Percentiles rank a stretch among this genome's conserved stretches.
Conservation (phyloP, 345 rosid genomes). For the Gossypium australe region DNA sequence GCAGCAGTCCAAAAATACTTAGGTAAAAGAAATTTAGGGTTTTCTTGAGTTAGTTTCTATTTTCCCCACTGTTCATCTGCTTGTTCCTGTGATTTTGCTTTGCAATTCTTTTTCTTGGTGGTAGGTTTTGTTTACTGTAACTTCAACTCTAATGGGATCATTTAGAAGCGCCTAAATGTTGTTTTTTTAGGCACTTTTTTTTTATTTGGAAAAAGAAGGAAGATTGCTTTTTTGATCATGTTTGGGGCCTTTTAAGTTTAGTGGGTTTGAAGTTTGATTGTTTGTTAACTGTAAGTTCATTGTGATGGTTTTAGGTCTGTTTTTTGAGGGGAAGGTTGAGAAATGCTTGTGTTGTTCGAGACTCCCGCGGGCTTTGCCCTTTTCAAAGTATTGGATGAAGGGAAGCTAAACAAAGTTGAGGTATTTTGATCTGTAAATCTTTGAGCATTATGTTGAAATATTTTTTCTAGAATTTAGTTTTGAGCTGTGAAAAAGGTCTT, state of each 20-base stretch:
- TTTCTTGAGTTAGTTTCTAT: not conserved
- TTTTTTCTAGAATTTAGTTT: not conserved
- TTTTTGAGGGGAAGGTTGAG: conserved; percentile 3
- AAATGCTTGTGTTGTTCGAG: conserved; percentile 62
- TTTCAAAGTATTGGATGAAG: conserved; percentile 72
- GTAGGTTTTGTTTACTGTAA: not conserved
- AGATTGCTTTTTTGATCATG: conserved; percentile 31
- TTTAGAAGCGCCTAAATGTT: not conserved
- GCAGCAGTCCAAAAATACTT: not conserved
- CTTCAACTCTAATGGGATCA: not conserved
- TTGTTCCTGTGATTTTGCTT: not conserved
- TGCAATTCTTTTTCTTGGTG: not conserved
- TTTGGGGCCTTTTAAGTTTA: not conserved
- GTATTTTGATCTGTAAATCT: conserved; percentile 21
- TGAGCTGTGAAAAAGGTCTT: not conserved
- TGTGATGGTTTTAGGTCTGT: conserved; percentile 15
- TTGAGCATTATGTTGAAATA: not conserved
- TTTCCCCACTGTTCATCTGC: not conserved
- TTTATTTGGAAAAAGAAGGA: not conserved
- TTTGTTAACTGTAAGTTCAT: not conserved
- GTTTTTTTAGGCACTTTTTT: not conserved
- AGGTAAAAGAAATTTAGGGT: not conserved
- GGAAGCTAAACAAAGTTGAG: conserved; percentile 72
- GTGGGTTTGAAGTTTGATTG: not conserved
- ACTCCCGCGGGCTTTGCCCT: conserved; percentile 78